phyloP scores from a whole-genome alignment of 2,329 filamentous ascomycete genomes.

The Colletotrichum echinochloae region DNA sequence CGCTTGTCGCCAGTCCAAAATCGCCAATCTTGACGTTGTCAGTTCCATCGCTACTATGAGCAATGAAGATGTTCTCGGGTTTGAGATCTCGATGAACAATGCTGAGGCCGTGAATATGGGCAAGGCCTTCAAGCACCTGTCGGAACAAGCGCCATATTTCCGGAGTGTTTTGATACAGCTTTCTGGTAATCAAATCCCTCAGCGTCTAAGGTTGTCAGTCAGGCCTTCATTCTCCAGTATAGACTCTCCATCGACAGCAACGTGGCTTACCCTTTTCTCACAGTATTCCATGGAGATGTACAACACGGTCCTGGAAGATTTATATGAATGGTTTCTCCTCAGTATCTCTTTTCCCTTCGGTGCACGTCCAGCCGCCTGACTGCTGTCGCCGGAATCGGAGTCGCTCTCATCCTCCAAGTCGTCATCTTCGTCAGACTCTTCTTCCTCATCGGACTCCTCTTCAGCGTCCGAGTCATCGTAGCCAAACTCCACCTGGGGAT shows the following conservation, averaged over 20 bases:
- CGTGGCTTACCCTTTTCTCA: slow-evolving; percentile 77
- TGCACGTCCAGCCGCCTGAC: slow-evolving; percentile 42
- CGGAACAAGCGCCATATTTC: slow-evolving; percentile 92
- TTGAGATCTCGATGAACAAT: slow-evolving; percentile 98
- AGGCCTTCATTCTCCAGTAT: neutral
- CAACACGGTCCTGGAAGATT: slow-evolving; percentile 76
- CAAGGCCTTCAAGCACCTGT: slow-evolving; percentile 89
- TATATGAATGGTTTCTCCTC: slow-evolving; percentile 52
- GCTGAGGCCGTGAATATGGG: slow-evolving; percentile 88
- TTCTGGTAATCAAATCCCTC: slow-evolving; percentile 84
- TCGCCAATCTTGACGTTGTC: slow-evolving; percentile 97
- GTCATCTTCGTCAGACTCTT: slow-evolving; percentile 54
- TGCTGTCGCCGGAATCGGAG: slow-evolving; percentile 50
- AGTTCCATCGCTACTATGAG: slow-evolving; percentile 73
- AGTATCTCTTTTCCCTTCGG: slow-evolving; percentile 28
- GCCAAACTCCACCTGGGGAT: slow-evolving; percentile 82
- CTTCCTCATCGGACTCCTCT: slow-evolving; percentile 50
- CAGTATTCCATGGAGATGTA: slow-evolving; percentile 99
- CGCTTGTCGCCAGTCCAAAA: slow-evolving; percentile 93
- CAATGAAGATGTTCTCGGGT: slow-evolving; percentile 96
- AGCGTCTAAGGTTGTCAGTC: slow-evolving; percentile 69
- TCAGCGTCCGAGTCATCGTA: slow-evolving; percentile 65
- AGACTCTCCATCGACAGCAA: neutral
- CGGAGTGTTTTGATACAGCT: slow-evolving; percentile 77
- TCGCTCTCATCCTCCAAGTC: slow-evolving; percentile 59